Conservation (phyloP, 192 early-diverging fungal species). For the Backusella morwellensis region DNA sequence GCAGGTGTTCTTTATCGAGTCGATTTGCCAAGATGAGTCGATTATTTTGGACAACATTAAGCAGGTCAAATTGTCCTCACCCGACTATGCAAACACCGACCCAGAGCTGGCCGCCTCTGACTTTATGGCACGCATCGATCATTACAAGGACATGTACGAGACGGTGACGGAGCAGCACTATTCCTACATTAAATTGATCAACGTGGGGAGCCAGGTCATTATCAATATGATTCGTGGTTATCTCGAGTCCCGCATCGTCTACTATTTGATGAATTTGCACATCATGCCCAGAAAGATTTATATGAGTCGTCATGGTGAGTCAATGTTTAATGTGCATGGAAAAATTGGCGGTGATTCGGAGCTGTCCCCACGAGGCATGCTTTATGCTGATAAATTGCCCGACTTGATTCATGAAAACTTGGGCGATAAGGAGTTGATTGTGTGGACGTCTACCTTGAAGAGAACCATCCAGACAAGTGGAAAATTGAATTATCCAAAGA, state of each 20-base stretch:
- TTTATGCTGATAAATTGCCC: conserved; percentile 86
- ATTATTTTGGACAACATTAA: conserved; percentile 90
- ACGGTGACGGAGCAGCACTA: conserved; percentile 70
- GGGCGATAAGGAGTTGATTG: conserved; percentile 71
- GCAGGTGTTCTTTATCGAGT: conserved; percentile 96
- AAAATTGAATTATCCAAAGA: conserved; percentile 78
- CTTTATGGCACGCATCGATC: conserved; percentile 87
- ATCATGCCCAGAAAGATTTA: conserved; percentile 92
- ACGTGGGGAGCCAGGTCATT: conserved; percentile 87
- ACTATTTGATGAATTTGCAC: conserved; percentile 99
- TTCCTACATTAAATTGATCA: conserved; percentile 93
- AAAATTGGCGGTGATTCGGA: conserved; percentile 95
- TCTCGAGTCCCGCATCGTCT: conserved; percentile 94
- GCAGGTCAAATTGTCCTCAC: conserved; percentile 93
- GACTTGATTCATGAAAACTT: conserved; percentile 73
- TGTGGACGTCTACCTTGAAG: conserved; percentile 97
- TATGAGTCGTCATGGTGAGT: conserved; percentile 93
- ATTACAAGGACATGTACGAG: conserved; percentile 92
- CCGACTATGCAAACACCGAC: conserved; percentile 91
- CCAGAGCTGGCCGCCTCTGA: conserved; percentile 84
- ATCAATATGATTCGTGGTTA: conserved; percentile 96
- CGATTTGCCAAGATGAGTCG: conserved; percentile 87
- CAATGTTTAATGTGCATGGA: conserved; percentile 87
- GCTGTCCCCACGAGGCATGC: conserved; percentile 79
- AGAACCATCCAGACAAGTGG: conserved; percentile 90